Evolutionary conservation across 1,139 yeast genomes (phyloP).

Genomic region (Zygosaccharomyces pseudobailii): DNA sequence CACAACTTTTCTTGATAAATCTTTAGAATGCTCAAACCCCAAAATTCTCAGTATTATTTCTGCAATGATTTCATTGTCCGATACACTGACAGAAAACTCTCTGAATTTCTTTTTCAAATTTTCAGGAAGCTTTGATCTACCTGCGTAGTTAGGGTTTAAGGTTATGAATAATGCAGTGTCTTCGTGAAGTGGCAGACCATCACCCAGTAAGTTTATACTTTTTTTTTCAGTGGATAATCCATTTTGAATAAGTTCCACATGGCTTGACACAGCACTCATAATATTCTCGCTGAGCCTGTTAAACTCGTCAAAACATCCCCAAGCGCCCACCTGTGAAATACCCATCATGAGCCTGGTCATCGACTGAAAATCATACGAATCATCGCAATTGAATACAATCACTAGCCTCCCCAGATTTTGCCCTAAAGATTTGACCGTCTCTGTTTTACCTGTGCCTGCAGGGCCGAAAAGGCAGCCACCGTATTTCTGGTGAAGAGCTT

Average conservation of each 20-base stretch:
- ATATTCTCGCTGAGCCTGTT: conserved; percentile 70
- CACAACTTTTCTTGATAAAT: conserved; percentile 49
- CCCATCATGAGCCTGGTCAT: conserved; percentile 78
- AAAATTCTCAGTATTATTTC: conserved; percentile 70
- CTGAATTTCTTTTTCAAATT: conserved; percentile 77
- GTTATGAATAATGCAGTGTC: conserved; percentile 80
- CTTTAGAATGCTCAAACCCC: conserved; percentile 53
- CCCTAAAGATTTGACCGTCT: conserved; percentile 81
- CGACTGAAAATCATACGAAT: conserved; percentile 75
- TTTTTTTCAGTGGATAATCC: conserved; percentile 37
- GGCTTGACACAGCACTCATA: conserved; percentile 82
- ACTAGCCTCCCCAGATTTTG: conserved; percentile 77
- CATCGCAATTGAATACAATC: conserved; percentile 86
- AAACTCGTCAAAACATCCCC: conserved; percentile 97
- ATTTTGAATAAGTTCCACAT: conserved; percentile 65
- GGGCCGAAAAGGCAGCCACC: conserved; percentile 98
- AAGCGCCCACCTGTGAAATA: conserved; percentile 79
- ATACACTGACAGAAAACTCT: conserved; percentile 66
- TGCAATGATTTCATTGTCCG: conserved; percentile 67
- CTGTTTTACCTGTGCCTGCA: conserved; percentile 98
- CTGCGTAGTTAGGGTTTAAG: conserved; percentile 87
- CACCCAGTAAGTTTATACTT: conserved; percentile 48
- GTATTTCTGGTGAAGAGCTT: conserved; percentile 63
- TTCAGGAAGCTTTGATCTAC: conserved; percentile 79
- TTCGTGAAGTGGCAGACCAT: conserved; percentile 40